These are phyloP conservation scores for Dendrobium officinale DNA, from an alignment of 106 monocot genomes.

Conservation along the genomic window DNA sequence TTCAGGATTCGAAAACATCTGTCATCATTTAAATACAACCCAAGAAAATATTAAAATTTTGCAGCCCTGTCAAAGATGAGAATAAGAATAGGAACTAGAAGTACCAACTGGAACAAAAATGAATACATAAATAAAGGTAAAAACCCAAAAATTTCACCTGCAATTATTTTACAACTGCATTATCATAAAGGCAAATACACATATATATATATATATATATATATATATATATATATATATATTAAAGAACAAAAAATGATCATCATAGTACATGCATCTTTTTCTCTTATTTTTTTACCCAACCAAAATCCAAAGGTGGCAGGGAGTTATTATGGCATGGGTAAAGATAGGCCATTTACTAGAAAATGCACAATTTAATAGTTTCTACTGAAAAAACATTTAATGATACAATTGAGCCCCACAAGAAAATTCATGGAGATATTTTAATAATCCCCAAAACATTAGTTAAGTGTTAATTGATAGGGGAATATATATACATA, in stretches of 20 bases:
- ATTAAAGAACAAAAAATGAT: no score
- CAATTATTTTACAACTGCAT: neutral
- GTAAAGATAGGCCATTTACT: no score
- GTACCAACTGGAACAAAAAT: neutral
- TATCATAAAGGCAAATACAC: neutral
- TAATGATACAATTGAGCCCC: neutral
- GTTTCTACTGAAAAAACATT: neutral
- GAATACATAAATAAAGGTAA: neutral
- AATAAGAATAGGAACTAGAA: neutral
- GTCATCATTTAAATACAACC: conserved; percentile 16
- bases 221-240: no score
- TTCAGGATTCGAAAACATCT: conserved; percentile 97
- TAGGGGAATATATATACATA: no score
- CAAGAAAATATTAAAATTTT: neutral
- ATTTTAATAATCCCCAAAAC: neutral
- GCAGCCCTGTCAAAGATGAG: neutral
- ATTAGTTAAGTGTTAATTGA: no score
- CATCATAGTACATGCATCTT: no score
- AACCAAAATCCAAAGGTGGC: no score
- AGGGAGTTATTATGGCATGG: no score
- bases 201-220: no score
- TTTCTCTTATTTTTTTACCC: no score
- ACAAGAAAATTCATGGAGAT: neutral
- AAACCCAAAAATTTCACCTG: neutral
- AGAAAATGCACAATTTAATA: neutral